Evolutionary conservation across 2,329 filamentous ascomycete species (phyloP), one percentile per base, ranked within the genome.

Genomic region (Phialemoniopsis sp.): DNA sequence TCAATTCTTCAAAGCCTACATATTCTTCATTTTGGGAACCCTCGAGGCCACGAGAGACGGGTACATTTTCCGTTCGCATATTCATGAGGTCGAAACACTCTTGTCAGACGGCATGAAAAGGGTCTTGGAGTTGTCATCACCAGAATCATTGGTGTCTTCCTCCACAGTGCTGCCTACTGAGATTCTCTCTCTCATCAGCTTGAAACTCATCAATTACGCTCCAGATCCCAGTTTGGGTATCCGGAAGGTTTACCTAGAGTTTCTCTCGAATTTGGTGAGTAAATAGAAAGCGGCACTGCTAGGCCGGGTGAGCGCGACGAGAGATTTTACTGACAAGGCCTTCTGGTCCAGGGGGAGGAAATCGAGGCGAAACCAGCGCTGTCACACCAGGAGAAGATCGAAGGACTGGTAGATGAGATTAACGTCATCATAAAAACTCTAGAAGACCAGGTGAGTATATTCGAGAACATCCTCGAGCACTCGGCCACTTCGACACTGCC

Each of bases 141-240:
- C 51, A 6, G 46, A 48, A 5, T 51, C 53, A 8, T 48, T 70
- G 2, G 38, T 66, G 6, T 56, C 61, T 5, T 58, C 55, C 32
- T 58, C 61, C 6, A 57, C 61, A 16, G 46, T 73, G 17, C 45
- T 66, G 26, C 70, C 69, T 2, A 54, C 64, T 29, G 69, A 72
- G 16, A 41, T 73, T 3, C 44, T 68, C 17, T 63, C 64, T 1
- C 48, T 73, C n/a, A 49, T 71, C 10, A 56, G 56, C 10, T 44
- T 63, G 29, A 57, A 57, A 12, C 52, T 73, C 21, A 42, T 70
- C 2, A 52, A 59, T 32, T 65, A 72, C 31, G 50, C 56, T 16
- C 63, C 62, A 2, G 59, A 56, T 5, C 58, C 55, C 34, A 57
- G 57, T 28, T 56, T 63, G 3, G 60, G 63, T 19, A 62, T 72